Conservation (phyloP, 345 rosid species). For the Dipteronia sinensis region DNA sequence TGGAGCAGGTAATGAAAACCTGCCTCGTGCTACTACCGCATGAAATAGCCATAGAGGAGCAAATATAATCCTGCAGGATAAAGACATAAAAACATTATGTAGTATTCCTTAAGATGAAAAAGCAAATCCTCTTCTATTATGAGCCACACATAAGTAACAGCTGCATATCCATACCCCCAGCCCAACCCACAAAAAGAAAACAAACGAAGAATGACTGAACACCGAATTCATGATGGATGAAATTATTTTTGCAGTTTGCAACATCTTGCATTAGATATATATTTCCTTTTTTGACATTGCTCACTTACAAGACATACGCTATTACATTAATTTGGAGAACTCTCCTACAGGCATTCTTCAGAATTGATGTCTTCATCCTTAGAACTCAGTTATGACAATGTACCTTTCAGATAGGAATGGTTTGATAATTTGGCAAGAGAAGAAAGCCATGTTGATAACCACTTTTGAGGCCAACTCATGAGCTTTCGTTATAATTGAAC, state of each 20-base stretch:
- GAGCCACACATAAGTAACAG: neutral
- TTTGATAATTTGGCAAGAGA: neutral
- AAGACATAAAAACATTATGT: conserved; percentile 6
- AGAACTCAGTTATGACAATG: neutral
- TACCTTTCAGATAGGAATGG: neutral
- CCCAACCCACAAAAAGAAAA: neutral
- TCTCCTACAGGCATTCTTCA: neutral
- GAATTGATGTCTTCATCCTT: conserved; percentile 3
- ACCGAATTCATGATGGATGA: neutral
- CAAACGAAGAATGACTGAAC: neutral
- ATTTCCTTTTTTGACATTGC: neutral
- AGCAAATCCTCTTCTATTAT: neutral
- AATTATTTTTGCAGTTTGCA: neutral
- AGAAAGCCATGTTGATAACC: neutral
- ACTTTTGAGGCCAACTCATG: neutral
- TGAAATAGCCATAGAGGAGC: conserved; percentile 86
- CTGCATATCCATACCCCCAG: neutral
- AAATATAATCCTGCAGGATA: conserved; percentile 63
- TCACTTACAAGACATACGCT: neutral
- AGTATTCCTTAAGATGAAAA: conserved; percentile 5
- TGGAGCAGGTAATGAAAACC: conserved; percentile 96
- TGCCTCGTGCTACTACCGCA: conserved; percentile 76
- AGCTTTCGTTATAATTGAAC: neutral
- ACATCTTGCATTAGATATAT: neutral
- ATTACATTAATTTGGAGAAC: neutral